Conservation (phyloP, 2,329 filamentous ascomycete genomes). For the Trichoderma atroviride region DNA sequence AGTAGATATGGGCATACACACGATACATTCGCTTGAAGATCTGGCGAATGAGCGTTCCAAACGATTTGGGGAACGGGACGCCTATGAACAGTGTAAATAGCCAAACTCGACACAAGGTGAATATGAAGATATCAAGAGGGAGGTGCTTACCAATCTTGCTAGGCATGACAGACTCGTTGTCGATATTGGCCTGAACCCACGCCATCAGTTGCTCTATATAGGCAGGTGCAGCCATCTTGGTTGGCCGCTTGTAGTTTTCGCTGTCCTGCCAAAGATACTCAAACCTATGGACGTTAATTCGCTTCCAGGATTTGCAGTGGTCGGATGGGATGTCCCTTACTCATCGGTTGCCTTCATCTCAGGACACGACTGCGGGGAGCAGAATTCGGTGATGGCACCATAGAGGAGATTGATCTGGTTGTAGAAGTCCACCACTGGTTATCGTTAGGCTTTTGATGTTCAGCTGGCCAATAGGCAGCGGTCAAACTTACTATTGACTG, state of each 20-base stretch:
- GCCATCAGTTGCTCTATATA: slow-evolving; percentile 98
- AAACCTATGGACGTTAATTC: slow-evolving; percentile 60
- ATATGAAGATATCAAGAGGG: not conserved
- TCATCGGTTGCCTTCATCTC: slow-evolving; percentile 99
- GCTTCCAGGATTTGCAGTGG: not conserved
- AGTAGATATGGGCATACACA: slow-evolving; percentile 99
- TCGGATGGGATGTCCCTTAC: slow-evolving; percentile 52
- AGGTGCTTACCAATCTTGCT: slow-evolving; percentile 72
- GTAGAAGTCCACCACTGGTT: slow-evolving; percentile 96
- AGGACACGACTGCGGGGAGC: slow-evolving; percentile 92
- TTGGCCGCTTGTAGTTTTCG: slow-evolving; percentile 91
- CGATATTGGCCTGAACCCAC: slow-evolving; percentile 94
- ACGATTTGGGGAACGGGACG: slow-evolving; percentile 92
- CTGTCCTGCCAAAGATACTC: slow-evolving; percentile 99
- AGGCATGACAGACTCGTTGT: slow-evolving; percentile 95
- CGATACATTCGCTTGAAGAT: slow-evolving; percentile 99
- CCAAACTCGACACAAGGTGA: not conserved
- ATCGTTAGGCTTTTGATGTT: not conserved
- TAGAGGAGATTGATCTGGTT: slow-evolving; percentile 99
- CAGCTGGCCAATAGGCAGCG: not conserved
- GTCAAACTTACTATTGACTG: slow-evolving; percentile 80
- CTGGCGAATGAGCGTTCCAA: slow-evolving; percentile 84
- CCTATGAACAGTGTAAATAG: slow-evolving; percentile 51
- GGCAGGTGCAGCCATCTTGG: slow-evolving; percentile 95
- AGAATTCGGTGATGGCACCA: slow-evolving; percentile 98